Evolutionary conservation across 2,329 filamentous ascomycete species (phyloP), one percentile per base, ranked within the genome.

Genomic region (Fusarium aywerte): DNA sequence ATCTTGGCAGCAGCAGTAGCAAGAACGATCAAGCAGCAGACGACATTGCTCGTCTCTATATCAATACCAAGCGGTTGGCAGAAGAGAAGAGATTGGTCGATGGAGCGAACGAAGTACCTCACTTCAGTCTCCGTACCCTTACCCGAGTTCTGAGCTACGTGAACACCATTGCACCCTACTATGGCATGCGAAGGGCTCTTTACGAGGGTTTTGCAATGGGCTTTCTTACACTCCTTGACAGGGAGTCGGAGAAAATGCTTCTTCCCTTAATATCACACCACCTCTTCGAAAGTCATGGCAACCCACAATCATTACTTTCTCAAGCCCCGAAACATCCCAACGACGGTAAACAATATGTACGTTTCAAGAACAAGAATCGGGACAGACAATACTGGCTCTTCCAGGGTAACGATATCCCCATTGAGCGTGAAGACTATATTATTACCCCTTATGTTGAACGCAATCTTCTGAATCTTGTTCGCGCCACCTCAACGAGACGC

Each of bases 201-300:
- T 97, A 92, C 66, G 96, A 99, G 81, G 96, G 96, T 0, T 98
- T 98, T 75, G 93, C 92, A 16, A 99, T 99, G 96, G 96, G 94
- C 48, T 99, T 99, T 74, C 81, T 97, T 57, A 99, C 96, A 0
- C 86, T 97, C 7, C 84, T 99, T 13, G 90, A 95, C 73, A 87
- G 88, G 72, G 87, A 90, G 29, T 98, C 96, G 0, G 93, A 97
- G 76, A 85, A 87, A 60, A 81, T 93, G 48, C 85, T 98, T 5
- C 82, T 91, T 44, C 92, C 94, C 2, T 80, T 96, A 25, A 93
- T 99, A 52, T 87, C 92, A 56, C 89, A 93, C 67, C 87, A 96
- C 73, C 84, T 99, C 3, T 88, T 97, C 20, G 88, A 88, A 32
- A 89, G 86, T 70, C 85, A 90, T 57, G 77, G 77, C 18, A 92